A percentile compares a stretch with the other conserved stretches of the same genome.
phyloP scores from a whole-genome alignment of 768 basidiomycete species.

The Lentinula guzmanii region DNA sequence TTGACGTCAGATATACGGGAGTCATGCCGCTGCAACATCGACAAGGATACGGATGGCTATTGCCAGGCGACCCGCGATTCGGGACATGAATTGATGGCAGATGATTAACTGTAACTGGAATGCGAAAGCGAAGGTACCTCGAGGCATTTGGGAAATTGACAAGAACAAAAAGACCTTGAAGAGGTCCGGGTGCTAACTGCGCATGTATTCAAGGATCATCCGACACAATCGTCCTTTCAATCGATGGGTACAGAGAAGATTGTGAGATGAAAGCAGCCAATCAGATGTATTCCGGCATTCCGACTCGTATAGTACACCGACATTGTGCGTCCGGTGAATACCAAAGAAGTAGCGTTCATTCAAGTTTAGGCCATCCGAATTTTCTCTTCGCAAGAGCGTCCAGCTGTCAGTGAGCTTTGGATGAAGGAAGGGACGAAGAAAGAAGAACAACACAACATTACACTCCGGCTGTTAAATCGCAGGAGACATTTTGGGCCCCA shows the following conservation, averaged over 20 bases:
- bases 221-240: slow-evolving; percentile 1
- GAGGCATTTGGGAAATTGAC: background rate
- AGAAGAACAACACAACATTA: background rate
- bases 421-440: background rate
- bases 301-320: background rate
- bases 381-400: background rate
- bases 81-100: background rate
- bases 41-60: background rate
- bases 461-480: background rate
- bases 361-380: background rate
- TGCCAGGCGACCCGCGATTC: background rate
- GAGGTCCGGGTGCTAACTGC: background rate
- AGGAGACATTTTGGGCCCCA: too few species aligned
- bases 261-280: background rate
- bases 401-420: background rate
- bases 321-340: background rate
- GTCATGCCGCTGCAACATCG: background rate
- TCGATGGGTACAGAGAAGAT: background rate
- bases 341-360: background rate
- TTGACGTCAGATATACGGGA: background rate
- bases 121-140: background rate
- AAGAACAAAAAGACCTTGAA: background rate
- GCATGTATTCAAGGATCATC: background rate
- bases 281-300: background rate
- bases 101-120: background rate